Base-by-base conservation (phyloP, 2,329 filamentous ascomycete genomes). In the Teratosphaeria pseudoeucalypti region DNA sequence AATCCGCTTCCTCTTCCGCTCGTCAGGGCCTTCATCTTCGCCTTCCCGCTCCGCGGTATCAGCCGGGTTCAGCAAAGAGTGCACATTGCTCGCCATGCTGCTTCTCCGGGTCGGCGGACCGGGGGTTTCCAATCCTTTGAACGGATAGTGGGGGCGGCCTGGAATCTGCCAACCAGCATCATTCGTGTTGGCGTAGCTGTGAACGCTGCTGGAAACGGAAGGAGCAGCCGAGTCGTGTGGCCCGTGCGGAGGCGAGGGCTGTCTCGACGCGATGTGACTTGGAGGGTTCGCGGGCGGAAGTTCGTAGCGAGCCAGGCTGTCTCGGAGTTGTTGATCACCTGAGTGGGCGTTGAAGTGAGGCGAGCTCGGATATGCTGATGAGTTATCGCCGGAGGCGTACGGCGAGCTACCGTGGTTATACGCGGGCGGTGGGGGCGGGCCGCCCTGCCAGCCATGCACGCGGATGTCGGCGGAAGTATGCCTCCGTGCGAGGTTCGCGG, bases 391-490 rank as follows among this genome's bases (percentile, higher is more conserved):
- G 3, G 86, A 85, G 7, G 82, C 79, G 69, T 85, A 88, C 11
- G 86, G 88, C 5, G 87, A 88, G 29, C 65, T 69, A 34, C 62
- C 66, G 27, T 83, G 79, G 52, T 78, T 76, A 39, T 71, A 71
- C 19, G 75, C 72, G 63, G 73, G 79, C 7, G 79, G 80, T 63
- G 85, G 86, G 85, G 52, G 26, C 43, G 29, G 16, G 32, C 89
- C 92, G 43, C 88, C 90, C 71, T 91, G 88, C 67, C 78, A 92
- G 61, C 77, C 77, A 62, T 78, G 76, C 5, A 77, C 87, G 57
- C 94, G 87, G 66, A 99, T 97, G 72, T 99, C 94, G 60, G 94
- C 94, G 47, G 92, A 92, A 1, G 94, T 99, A 75, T 99, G 94
- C 62, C 92, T 85, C 63, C 92, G 86, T 53, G 85, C 83, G 54